Evolutionary conservation across 176 grass and related monocot genomes (phyloP).

Genomic region (Raddia distichophylla): DNA sequence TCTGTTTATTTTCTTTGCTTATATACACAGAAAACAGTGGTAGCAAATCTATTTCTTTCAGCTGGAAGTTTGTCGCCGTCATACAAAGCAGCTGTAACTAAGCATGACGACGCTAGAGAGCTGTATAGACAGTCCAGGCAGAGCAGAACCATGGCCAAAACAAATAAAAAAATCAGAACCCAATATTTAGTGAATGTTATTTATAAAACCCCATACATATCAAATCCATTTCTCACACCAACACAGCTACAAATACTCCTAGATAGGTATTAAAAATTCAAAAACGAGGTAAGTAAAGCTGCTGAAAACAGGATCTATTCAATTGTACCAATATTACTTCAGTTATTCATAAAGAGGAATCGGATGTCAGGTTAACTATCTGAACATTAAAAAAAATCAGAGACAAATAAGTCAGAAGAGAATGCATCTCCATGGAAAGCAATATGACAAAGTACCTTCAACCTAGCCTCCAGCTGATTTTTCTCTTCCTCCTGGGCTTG

Average conservation of each 20-base stretch:
- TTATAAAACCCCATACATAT: neutral
- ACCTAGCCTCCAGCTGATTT: conserved; percentile 67
- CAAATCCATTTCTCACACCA: neutral
- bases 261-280: neutral
- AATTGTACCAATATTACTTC: neutral
- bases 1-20: neutral
- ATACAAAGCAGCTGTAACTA: neutral
- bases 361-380: neutral
- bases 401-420: neutral
- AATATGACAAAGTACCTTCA: conserved; percentile 56
- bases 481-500: conserved; percentile 88
- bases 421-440: neutral
- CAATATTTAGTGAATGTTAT: neutral
- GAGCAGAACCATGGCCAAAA: neutral
- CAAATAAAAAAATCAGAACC: neutral
- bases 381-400: neutral
- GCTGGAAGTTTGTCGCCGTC: neutral
- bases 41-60: neutral
- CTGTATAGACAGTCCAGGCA: neutral
- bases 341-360: neutral
- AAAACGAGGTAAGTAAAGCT: neutral
- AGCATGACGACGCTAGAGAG: neutral
- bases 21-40: neutral
- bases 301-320: neutral
- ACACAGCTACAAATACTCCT: neutral